Conservation (phyloP, 352 stramenopile species). For the Phytopythium montanum region DNA sequence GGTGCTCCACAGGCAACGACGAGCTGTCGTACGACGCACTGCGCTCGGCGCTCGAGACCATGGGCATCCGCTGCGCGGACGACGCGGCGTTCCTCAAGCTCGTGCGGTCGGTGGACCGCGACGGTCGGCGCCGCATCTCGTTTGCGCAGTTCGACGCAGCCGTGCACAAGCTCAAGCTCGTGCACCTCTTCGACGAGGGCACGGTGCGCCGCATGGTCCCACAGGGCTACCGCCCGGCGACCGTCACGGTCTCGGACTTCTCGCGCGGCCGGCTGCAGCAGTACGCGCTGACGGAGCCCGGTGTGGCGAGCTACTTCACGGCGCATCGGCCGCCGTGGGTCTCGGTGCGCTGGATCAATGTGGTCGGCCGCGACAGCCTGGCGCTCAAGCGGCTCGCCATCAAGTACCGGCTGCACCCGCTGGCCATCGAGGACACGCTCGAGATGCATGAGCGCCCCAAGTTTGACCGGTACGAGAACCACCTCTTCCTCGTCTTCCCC, state of each 20-base stretch:
- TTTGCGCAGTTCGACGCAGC: conserved; percentile 76
- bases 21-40: conserved; percentile 56
- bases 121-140: conserved; percentile 38
- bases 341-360: conserved; percentile 86
- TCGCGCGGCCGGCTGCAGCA: conserved; percentile 68
- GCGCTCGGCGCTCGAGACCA: conserved; percentile 46
- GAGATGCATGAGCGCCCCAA: conserved; percentile 86
- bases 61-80: conserved; percentile 73
- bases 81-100: conserved; percentile 69
- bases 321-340: conserved; percentile 68
- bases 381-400: conserved; percentile 86
- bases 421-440: conserved; percentile 85
- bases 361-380: conserved; percentile 72
- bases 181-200: conserved; percentile 80
- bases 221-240: conserved; percentile 41
- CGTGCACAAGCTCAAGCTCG: conserved; percentile 85
- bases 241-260: conserved; percentile 77
- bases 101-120: conserved; percentile 61
- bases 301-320: conserved; percentile 75
- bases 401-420: conserved; percentile 83
- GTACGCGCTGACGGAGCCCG: conserved; percentile 44
- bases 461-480: conserved; percentile 81
- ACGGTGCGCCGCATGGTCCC: conserved; percentile 58
- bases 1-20: conserved; percentile 21
- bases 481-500: conserved; percentile 83